Evolutionary conservation across 2,329 filamentous ascomycete species (phyloP).

Genomic region (Exophiala spinifera): DNA sequence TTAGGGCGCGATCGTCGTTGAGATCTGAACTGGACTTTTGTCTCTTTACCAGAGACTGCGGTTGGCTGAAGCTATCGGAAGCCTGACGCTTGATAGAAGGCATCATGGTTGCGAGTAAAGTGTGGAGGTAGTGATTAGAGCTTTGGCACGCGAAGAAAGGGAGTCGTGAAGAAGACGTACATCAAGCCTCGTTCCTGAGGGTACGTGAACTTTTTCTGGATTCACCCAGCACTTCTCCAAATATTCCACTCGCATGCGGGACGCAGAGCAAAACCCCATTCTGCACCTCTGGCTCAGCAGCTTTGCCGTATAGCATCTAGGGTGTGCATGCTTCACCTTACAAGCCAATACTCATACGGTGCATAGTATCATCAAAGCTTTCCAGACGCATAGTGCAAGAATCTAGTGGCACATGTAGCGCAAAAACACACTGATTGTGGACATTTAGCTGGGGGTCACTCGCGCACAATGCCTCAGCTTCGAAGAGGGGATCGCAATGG

Average conservation of each 20-base stretch:
- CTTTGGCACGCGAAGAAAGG: constrained; percentile 18
- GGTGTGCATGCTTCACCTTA: too few relatives aligned
- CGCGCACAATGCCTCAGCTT: too few relatives aligned
- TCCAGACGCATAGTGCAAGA: too few relatives aligned
- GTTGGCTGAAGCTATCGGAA: constrained; percentile 74
- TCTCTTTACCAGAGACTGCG: constrained; percentile 83
- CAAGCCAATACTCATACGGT: too few relatives aligned
- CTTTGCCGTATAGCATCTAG: neutral
- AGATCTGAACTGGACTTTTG: constrained; percentile 68
- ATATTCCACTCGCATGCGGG: neutral
- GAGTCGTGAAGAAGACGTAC: neutral
- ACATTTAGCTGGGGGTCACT: too few relatives aligned
- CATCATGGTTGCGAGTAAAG: constrained; percentile 53
- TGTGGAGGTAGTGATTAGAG: constrained; percentile 3
- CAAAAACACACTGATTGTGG: too few relatives aligned
- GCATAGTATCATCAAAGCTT: too few relatives aligned
- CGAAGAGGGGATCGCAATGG: too few relatives aligned
- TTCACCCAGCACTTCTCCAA: neutral
- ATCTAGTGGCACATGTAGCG: too few relatives aligned
- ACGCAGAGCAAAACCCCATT: neutral
- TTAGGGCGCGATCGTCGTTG: constrained; percentile 54
- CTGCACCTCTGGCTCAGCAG: neutral
- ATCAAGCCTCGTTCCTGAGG: too few relatives aligned
- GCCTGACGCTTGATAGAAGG: constrained; percentile 88
- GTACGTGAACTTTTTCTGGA: neutral